These are phyloP conservation scores for Ilyonectria robusta DNA, from an alignment of 2,329 filamentous ascomycete genomes.

Conservation along the genomic window DNA sequence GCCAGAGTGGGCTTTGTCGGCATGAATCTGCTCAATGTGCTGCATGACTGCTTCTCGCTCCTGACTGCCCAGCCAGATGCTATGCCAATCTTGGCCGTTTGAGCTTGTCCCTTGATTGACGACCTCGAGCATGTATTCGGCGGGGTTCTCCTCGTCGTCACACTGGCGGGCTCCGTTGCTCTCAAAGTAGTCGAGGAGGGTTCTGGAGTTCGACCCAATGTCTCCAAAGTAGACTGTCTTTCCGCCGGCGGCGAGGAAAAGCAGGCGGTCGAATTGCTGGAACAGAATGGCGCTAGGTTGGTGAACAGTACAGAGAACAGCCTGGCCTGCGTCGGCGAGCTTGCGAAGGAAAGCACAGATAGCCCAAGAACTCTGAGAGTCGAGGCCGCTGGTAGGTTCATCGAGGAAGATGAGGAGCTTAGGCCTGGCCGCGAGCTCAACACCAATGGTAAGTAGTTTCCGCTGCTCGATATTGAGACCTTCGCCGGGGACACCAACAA, in stretches of 20 bases:
- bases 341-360: neutral
- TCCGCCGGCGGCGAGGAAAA: constrained; percentile 59
- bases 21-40: constrained; percentile 75
- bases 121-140: constrained; percentile 80
- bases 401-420: neutral
- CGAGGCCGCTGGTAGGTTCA: neutral
- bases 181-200: constrained; percentile 73
- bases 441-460: constrained; percentile 1
- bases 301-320: neutral
- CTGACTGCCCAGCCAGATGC: constrained; percentile 71
- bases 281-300: constrained; percentile 43
- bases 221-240: constrained; percentile 79
- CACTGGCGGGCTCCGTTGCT: constrained; percentile 73
- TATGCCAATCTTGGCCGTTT: constrained; percentile 72
- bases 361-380: neutral
- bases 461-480: constrained; percentile 6
- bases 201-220: constrained; percentile 71
- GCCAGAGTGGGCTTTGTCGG: constrained; percentile 56
- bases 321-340: neutral
- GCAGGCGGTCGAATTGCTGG: constrained; percentile 48
- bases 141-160: constrained; percentile 75
- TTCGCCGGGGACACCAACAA: neutral
- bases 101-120: constrained; percentile 58
- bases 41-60: constrained; percentile 66
- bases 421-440: neutral